These are phyloP conservation scores for Fomitopsis palustris DNA, from an alignment of 1,284 basidiomycete species.

Conservation along the genomic window DNA sequence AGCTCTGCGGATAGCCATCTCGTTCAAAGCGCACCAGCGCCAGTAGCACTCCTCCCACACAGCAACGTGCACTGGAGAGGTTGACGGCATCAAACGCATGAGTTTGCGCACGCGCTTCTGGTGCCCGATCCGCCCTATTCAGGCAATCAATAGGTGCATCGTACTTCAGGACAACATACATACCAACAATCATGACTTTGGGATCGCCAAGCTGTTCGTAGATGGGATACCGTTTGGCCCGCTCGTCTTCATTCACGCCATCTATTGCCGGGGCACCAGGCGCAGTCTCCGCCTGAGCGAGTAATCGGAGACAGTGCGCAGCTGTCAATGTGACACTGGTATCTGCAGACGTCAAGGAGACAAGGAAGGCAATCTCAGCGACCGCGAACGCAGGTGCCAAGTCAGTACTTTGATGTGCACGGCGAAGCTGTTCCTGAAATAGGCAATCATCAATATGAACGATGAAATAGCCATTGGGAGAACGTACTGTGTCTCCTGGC, in stretches of 20 bases:
- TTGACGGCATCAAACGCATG: slow-evolving; percentile 59
- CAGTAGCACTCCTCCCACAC: slow-evolving; percentile 83
- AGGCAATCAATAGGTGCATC: neutral
- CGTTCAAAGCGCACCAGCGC: slow-evolving; percentile 34
- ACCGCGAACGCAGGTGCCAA: slow-evolving; percentile 62
- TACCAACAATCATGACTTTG: slow-evolving; percentile 63
- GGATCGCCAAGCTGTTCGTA: slow-evolving; percentile 79
- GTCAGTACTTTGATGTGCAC: slow-evolving; percentile 43
- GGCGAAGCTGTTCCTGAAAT: slow-evolving; percentile 39
- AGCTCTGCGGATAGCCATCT: slow-evolving; percentile 27
- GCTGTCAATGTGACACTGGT: slow-evolving; percentile 62
- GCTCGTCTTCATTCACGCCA: slow-evolving; percentile 53
- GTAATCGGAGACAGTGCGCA: slow-evolving; percentile 61
- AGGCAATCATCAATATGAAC: slow-evolving; percentile 15
- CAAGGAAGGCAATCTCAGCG: slow-evolving; percentile 68
- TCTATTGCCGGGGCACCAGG: slow-evolving; percentile 49
- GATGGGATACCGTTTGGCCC: slow-evolving; percentile 62
- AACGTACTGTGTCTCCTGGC: slow-evolving; percentile 42
- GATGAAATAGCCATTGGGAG: slow-evolving; percentile 3
- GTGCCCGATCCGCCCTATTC: slow-evolving; percentile 62
- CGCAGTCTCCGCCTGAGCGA: slow-evolving; percentile 63
- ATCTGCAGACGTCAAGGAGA: slow-evolving; percentile 66
- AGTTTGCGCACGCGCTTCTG: slow-evolving; percentile 79
- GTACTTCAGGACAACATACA: slow-evolving; percentile 22
- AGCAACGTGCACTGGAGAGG: slow-evolving; percentile 64